Evolutionary conservation across 1,284 basidiomycete genomes (phyloP).

Genomic region (Marasmius sp.): DNA sequence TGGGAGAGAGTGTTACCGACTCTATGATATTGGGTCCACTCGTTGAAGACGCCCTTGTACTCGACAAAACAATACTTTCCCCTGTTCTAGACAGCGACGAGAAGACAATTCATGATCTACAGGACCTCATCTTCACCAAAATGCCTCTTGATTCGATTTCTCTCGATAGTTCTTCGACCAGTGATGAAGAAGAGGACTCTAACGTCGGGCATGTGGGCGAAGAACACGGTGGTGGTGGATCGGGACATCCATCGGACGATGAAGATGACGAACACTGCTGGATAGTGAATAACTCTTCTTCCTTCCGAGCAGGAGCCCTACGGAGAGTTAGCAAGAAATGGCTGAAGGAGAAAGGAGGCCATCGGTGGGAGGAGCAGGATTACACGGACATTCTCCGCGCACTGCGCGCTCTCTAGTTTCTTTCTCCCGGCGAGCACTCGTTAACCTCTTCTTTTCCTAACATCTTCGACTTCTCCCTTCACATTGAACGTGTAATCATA

Average conservation of each 20-base stretch:
- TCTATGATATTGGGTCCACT: conserved; percentile 19
- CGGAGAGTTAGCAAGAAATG: conserved; percentile 31
- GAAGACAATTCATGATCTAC: background rate
- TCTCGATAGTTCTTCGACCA: background rate
- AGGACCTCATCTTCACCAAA: background rate
- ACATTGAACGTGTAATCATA: too few relatives aligned
- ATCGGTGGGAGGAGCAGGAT: conserved; percentile 33
- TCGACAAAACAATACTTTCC: too few relatives aligned
- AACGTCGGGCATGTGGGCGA: background rate
- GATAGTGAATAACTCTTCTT: conserved; percentile 24
- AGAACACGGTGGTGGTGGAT: background rate
- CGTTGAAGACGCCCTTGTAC: background rate
- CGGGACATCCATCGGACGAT: conserved; percentile 7
- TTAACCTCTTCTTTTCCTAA: too few relatives aligned
- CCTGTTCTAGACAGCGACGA: background rate
- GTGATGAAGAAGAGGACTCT: background rate
- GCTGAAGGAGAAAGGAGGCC: conserved; percentile 34
- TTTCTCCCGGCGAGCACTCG: background rate
- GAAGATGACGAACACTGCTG: conserved; percentile 21
- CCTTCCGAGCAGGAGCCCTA: conserved; percentile 10
- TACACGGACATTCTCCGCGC: conserved; percentile 24
- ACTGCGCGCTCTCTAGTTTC: conserved; percentile 6
- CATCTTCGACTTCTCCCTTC: too few relatives aligned
- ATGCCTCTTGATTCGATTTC: background rate
- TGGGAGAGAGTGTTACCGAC: conserved; percentile 29